A percentile compares a stretch with the other conserved stretches of the same genome.
Conservation (phyloP, 768 basidiomycete genomes). For the Mycena capillaripes region DNA sequence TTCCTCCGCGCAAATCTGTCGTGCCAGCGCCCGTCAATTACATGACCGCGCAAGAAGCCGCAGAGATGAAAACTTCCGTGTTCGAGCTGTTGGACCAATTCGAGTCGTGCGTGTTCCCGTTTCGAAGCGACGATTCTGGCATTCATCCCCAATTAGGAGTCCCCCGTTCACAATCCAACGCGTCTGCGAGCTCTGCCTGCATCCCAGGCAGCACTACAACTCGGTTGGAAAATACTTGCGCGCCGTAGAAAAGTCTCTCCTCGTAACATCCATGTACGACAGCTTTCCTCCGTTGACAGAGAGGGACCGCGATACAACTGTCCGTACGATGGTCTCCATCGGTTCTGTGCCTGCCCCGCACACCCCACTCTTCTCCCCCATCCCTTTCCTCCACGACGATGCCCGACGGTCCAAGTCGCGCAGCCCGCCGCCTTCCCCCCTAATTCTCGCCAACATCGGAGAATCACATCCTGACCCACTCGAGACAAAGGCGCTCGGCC, state of each 20-base stretch:
- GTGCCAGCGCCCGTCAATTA: slow-evolving; percentile 69
- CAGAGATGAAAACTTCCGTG: slow-evolving; percentile 67
- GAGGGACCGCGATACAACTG: slow-evolving; percentile 51
- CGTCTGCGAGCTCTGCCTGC: slow-evolving; percentile 83
- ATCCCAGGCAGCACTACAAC: slow-evolving; percentile 80
- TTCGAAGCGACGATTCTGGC: slow-evolving; percentile 4
- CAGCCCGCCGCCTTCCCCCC: slow-evolving; percentile 84
- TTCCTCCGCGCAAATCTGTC: slow-evolving; percentile 71
- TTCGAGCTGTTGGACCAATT: slow-evolving; percentile 80
- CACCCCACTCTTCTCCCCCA: slow-evolving; percentile 90
- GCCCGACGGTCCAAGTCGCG: slow-evolving; percentile 84
- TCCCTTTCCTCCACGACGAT: slow-evolving; percentile 89
- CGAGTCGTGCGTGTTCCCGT: slow-evolving; percentile 68
- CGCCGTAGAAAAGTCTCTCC: slow-evolving; percentile 84
- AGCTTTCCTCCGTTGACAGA: slow-evolving; percentile 71
- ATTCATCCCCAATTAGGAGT: slow-evolving; percentile 49
- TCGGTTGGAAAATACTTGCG: slow-evolving; percentile 90
- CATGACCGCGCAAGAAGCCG: slow-evolving; percentile 74
- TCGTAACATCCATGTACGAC: slow-evolving; percentile 86
- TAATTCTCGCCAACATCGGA: slow-evolving; percentile 62
- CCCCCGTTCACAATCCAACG: slow-evolving; percentile 94
- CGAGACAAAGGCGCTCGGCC: slow-evolving; percentile 71
- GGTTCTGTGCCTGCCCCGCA: slow-evolving; percentile 70
- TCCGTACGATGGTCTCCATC: slow-evolving; percentile 58
- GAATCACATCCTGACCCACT: slow-evolving; percentile 50